Evolutionary conservation across 305 asterid species (phyloP).

Genomic region (Fraxinus dipetala): DNA sequence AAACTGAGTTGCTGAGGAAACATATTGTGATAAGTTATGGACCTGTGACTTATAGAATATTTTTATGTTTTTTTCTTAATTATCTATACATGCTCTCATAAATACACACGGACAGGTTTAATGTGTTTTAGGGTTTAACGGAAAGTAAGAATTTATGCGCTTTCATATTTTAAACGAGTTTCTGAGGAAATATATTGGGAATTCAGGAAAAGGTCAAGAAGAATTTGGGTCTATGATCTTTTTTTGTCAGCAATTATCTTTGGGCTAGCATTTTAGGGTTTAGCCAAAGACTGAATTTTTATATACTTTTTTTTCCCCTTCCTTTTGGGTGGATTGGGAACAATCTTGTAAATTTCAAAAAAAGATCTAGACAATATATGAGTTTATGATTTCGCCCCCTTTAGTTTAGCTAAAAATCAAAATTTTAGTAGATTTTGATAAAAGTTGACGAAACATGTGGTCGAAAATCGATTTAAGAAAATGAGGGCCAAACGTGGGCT

Average conservation of each 20-base stretch:
- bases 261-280: not conserved
- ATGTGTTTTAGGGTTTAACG: not conserved
- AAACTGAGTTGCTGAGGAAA: not conserved
- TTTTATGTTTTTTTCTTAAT: not conserved
- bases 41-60: not conserved
- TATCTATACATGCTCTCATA: not conserved
- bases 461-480: not conserved
- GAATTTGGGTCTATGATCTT: not conserved
- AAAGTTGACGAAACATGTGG: not conserved
- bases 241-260: not conserved
- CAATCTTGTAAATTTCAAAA: not conserved
- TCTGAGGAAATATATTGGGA: not conserved
- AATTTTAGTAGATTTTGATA: not conserved
- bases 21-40: not conserved
- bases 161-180: not conserved
- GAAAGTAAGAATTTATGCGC: not conserved
- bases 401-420: not conserved
- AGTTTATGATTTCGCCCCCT: not conserved
- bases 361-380: not conserved
- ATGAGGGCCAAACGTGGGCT: not conserved
- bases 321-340: not conserved
- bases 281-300: not conserved
- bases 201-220: not conserved
- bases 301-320: not conserved
- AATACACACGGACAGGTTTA: not conserved